Percentiles rank a stretch among this genome's conserved stretches.
These are phyloP conservation scores for Solanum hybrid DNA, from an alignment of 305 asterid species.

Conservation along the genomic window DNA sequence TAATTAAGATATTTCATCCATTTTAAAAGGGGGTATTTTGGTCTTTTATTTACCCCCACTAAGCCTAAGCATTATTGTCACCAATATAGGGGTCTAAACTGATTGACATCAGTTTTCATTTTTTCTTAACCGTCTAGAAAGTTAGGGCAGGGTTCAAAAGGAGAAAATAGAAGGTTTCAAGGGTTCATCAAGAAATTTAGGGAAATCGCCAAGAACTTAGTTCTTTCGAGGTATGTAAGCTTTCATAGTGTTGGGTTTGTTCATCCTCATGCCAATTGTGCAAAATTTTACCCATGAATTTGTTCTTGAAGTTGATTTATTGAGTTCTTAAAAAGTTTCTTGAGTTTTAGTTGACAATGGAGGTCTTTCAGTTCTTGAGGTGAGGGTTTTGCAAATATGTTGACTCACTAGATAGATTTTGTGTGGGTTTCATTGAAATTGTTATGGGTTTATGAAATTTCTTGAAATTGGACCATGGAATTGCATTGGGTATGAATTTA, in stretches of 20 bases:
- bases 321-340: neutral
- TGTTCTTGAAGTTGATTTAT: neutral
- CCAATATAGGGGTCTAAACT: neutral
- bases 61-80: neutral
- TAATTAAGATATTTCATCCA: neutral
- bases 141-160: neutral
- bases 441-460: neutral
- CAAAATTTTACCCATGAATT: neutral
- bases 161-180: neutral
- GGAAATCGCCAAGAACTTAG: neutral
- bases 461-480: neutral
- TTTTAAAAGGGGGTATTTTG: neutral
- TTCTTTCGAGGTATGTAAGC: neutral
- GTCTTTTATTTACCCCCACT: neutral
- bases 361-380: no score
- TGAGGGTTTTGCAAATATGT: neutral
- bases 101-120: neutral
- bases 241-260: neutral
- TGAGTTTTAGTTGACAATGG: neutral
- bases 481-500: no score
- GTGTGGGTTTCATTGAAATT: neutral
- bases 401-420: neutral
- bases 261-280: neutral
- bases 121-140: neutral
- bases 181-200: neutral